These are phyloP conservation scores for Leccinum variicolor DNA, from an alignment of 768 basidiomycete genomes.

Conservation along the genomic window DNA sequence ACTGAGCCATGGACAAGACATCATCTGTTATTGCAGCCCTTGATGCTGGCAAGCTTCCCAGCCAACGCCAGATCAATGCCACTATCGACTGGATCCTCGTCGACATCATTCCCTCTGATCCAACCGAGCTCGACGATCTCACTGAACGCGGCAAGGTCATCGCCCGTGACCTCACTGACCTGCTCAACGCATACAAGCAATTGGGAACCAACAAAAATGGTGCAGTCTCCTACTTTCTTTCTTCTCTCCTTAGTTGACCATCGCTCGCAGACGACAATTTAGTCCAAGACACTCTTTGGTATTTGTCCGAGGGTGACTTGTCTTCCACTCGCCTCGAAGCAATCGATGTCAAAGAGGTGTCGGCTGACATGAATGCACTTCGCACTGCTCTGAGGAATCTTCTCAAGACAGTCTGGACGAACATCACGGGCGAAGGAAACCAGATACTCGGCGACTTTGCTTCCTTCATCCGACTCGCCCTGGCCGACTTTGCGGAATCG, in stretches of 20 bases:
- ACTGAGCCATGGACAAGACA: conserved; percentile 54
- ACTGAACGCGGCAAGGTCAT: conserved; percentile 54
- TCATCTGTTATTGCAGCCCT: conserved; percentile 64
- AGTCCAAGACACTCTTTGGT: conserved; percentile 65
- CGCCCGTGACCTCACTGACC: conserved; percentile 44
- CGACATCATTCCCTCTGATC: conserved; percentile 44
- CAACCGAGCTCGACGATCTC: conserved; percentile 39
- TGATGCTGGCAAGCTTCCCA: conserved; percentile 68
- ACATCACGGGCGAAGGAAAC: conserved; percentile 49
- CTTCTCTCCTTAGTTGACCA: background rate
- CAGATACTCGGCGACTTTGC: conserved; percentile 59
- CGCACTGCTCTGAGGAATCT: conserved; percentile 49
- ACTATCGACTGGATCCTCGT: conserved; percentile 55
- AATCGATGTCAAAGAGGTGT: conserved; percentile 42
- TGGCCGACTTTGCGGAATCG: conserved; percentile 64
- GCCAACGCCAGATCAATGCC: conserved; percentile 50
- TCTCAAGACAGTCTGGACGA: conserved; percentile 51
- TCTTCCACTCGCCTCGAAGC: conserved; percentile 34
- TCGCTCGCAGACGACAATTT: conserved; percentile 52
- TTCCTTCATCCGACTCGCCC: conserved; percentile 58
- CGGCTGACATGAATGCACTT: conserved; percentile 48
- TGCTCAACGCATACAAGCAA: conserved; percentile 57
- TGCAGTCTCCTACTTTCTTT: conserved; percentile 17
- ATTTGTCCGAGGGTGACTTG: conserved; percentile 55
- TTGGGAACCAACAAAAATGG: conserved; percentile 58